Evolutionary conservation across 2,329 filamentous ascomycete genomes (phyloP), one percentile per base, ranked within the genome.

Genomic region (Diaporthe batatas): DNA sequence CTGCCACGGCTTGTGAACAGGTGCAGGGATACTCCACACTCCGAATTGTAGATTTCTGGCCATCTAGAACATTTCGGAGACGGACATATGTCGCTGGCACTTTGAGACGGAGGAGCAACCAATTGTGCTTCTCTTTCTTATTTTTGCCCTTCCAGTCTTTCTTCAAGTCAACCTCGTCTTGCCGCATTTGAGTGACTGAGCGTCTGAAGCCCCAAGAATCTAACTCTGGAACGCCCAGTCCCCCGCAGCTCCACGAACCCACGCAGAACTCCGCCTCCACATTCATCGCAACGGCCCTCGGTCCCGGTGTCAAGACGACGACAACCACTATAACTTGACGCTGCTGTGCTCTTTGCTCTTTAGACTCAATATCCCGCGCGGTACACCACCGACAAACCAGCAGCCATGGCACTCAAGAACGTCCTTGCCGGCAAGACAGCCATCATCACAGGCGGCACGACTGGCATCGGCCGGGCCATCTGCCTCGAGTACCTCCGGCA

Each of bases 391-490:
- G 5, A 21, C 3, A 16, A 6, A n/a, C 1, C 2, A 23, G 14
- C 16, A 6, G 14, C 47, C n/a, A 88, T 88, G 86, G 79, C 85
- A 6, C 76, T 79, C 57, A 78, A 83, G 23, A 85, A 85, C 76
- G 87, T 96, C 77, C 90, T 97, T 72, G 80, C 84, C 70, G 90
- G 89, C 81, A 97, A 97, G 83, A 92, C 91, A 16, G 94, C 94
- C 82, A 93, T 94, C 80, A 94, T 98, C 78, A 97, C 94, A 0
- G 94, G 95, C 76, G 94, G 93, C 72, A 92, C 92, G 4, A 97
- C 94, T 1, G 94, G 94, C 71, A 97, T 97, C 78, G 95, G 95
- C 68, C 90, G 93, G 76, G 95, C 94, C 77, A 97, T 97, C 75
- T 91, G 92, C 54, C 88, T 97, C 67, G 92, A 91, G 78, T 97